These are phyloP conservation scores for Yueomyces sinensis DNA, from an alignment of 805 yeast species.

Conservation along the genomic window DNA sequence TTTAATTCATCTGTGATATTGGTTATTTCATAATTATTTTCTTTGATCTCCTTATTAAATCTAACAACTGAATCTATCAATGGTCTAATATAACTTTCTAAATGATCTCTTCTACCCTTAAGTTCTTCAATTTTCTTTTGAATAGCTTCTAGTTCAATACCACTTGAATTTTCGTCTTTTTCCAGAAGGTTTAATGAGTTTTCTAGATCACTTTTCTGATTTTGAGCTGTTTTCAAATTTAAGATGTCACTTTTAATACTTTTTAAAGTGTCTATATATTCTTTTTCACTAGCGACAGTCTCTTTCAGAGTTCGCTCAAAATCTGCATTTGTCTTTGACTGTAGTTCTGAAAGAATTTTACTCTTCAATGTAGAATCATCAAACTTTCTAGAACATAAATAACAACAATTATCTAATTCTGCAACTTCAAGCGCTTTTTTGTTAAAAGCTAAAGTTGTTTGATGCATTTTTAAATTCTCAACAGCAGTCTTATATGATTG, in stretches of 20 bases:
- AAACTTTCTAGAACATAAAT: constrained; percentile 61
- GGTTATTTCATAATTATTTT: constrained; percentile 10
- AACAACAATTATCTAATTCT: constrained; percentile 42
- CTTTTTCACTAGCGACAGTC: constrained; percentile 23
- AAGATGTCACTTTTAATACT: constrained; percentile 14
- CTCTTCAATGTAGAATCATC: constrained; percentile 23
- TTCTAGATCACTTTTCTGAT: neutral
- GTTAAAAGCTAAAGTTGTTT: constrained; percentile 60
- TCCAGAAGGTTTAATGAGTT: neutral
- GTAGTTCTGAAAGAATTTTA: constrained; percentile 18
- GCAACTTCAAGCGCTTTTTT: constrained; percentile 56
- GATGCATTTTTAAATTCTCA: constrained; percentile 53
- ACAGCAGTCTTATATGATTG: constrained; percentile 45
- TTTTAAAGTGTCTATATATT: constrained; percentile 15
- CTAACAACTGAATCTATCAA: constrained; percentile 17
- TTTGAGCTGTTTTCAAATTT: constrained; percentile 4
- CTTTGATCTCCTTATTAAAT: constrained; percentile 13
- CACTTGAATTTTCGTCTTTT: constrained; percentile 3
- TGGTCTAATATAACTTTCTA: constrained; percentile 18
- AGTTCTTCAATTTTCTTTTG: constrained; percentile 17
- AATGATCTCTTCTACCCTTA: constrained; percentile 7
- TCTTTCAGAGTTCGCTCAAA: constrained; percentile 23
- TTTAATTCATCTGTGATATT: constrained; percentile 16
- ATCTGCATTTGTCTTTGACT: constrained; percentile 20
- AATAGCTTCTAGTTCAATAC: constrained; percentile 12